Percentiles rank a stretch among this genome's conserved stretches.
Evolutionary conservation across 257 asterid species (phyloP).

Genomic region (Solanum medicagineum): DNA sequence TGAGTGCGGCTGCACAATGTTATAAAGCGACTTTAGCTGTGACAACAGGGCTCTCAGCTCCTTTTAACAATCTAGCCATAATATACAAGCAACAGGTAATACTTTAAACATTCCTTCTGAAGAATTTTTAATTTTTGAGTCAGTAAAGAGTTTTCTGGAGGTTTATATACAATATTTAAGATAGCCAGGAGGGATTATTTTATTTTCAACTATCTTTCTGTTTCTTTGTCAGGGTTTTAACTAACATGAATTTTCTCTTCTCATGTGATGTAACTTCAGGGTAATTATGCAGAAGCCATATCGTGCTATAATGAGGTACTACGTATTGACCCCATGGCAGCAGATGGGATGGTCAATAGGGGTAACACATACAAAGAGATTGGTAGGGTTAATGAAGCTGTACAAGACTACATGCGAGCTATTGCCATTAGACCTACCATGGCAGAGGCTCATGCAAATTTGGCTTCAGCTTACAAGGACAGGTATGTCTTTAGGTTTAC

Average conservation of each 20-base stretch:
- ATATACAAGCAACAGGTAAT: slow-evolving; percentile 93
- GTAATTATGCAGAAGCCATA: slow-evolving; percentile 88
- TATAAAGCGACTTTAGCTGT: slow-evolving; percentile 86
- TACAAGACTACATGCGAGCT: slow-evolving; percentile 85
- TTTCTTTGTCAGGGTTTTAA: neutral
- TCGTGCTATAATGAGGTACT: slow-evolving; percentile 96
- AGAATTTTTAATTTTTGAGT: neutral
- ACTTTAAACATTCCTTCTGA: neutral
- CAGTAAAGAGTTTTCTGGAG: neutral
- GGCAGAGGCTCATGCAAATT: slow-evolving; percentile 99
- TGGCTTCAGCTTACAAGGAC: slow-evolving; percentile 98
- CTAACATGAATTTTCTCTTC: neutral
- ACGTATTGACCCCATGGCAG: slow-evolving; percentile 89
- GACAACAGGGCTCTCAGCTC: slow-evolving; percentile 95
- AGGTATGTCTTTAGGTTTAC: slow-evolving; percentile 30
- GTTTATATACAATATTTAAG: neutral
- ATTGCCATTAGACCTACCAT: slow-evolving; percentile 73
- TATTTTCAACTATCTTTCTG: neutral
- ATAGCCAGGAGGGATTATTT: neutral
- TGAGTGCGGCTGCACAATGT: slow-evolving; percentile 89
- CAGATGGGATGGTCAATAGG: slow-evolving; percentile 98
- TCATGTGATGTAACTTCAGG: slow-evolving; percentile 35
- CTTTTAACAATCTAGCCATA: slow-evolving; percentile 86
- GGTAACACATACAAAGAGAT: slow-evolving; percentile 94
- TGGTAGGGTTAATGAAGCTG: slow-evolving; percentile 92